Conservation (phyloP, 2,329 filamentous ascomycete genomes). For the Paraphoma chrysanthemicola region DNA sequence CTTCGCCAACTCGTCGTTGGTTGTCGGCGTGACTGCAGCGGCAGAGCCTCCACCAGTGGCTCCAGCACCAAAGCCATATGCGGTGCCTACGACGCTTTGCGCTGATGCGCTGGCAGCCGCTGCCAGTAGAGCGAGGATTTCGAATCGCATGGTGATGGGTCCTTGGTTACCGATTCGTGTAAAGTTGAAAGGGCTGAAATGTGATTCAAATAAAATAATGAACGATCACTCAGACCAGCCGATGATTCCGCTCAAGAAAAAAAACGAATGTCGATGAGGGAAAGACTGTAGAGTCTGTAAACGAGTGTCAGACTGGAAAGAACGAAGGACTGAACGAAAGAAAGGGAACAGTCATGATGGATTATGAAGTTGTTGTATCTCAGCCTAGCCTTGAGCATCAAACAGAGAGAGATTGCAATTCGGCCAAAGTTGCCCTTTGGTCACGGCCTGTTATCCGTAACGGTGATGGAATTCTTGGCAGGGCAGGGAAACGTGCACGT, state of each 20-base stretch:
- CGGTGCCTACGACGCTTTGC: conserved; percentile 30
- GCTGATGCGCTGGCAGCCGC: conserved; percentile 23
- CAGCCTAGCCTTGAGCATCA: background rate
- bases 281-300: background rate
- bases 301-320: background rate
- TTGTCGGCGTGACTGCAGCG: conserved; percentile 27
- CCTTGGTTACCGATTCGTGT: background rate
- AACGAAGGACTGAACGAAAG: background rate
- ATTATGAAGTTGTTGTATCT: background rate
- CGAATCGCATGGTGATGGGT: conserved; percentile 25
- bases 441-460: background rate
- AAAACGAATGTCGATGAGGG: background rate
- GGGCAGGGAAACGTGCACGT: background rate
- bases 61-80: conserved; percentile 31
- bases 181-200: background rate
- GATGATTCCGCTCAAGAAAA: conserved; percentile 23
- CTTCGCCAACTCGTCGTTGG: conserved; percentile 26
- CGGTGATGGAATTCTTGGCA: background rate
- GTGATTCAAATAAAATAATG: background rate
- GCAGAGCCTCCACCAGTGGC: conserved; percentile 32
- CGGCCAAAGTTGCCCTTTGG: background rate
- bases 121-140: conserved; percentile 19
- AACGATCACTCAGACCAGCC: conserved; percentile 33
- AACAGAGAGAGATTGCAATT: background rate
- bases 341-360: background rate